These are phyloP conservation scores for Phaffia tasmanica DNA, from an alignment of 768 basidiomycete genomes.

Conservation along the genomic window DNA sequence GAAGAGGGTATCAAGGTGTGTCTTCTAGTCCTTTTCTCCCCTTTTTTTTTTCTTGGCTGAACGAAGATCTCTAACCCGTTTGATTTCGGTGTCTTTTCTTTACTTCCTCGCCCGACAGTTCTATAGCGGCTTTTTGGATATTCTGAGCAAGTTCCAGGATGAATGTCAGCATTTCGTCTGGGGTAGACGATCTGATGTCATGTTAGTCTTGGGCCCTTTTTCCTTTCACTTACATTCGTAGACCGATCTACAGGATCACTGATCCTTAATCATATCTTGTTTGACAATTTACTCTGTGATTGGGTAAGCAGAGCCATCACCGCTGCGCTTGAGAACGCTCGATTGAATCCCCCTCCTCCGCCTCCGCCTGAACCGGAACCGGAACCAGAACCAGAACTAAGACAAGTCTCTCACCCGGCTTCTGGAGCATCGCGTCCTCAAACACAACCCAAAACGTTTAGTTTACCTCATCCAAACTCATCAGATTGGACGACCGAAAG, in stretches of 20 bases:
- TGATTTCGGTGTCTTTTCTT: not conserved
- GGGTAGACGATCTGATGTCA: slow-evolving; percentile 15
- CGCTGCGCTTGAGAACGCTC: not conserved
- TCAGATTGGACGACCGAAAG: slow-evolving; percentile 4
- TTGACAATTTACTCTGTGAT: not conserved
- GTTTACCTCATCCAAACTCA: slow-evolving; percentile 22
- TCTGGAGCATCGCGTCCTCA: slow-evolving; percentile 2
- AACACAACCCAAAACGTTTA: not conserved
- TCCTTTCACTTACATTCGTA: not conserved
- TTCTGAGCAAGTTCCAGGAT: slow-evolving; percentile 41
- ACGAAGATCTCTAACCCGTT: not conserved
- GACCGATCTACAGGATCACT: not conserved
- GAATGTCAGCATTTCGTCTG: slow-evolving; percentile 24
- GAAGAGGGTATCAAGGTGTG: slow-evolving; percentile 75
- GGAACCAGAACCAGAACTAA: not conserved
- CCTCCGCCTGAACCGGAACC: slow-evolving; percentile 5
- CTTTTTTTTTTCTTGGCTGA: not conserved
- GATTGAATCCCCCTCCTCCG: not conserved
- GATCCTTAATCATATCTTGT: not conserved
- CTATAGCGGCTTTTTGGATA: slow-evolving; percentile 70
- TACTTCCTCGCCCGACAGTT: slow-evolving; percentile 46
- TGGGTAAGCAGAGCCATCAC: not conserved
- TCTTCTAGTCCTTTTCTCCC: not conserved
- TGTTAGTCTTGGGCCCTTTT: not conserved
- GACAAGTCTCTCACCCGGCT: not conserved